Evolutionary conservation across 352 stramenopile genomes (phyloP).

Genomic region (Nothophytophthora sp.): DNA sequence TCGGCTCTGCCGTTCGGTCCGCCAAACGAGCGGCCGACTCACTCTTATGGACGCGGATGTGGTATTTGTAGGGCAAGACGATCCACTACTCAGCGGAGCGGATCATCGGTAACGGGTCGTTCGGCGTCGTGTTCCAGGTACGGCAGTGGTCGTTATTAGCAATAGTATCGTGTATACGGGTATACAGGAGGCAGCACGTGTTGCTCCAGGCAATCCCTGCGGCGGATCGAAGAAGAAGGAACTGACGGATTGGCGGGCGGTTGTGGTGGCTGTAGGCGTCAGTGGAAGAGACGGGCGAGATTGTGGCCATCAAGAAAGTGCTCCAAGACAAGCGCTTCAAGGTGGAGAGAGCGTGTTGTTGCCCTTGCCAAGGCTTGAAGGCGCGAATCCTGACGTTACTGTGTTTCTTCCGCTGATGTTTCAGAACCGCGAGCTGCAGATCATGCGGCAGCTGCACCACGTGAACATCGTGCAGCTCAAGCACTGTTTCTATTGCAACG

Average conservation of each 20-base stretch:
- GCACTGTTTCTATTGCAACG: conserved; percentile 99
- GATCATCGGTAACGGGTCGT: conserved; percentile 99
- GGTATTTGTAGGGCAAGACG: conserved; percentile 72
- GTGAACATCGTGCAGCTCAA: conserved; percentile 99
- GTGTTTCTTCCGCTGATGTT: neutral
- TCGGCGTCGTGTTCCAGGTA: conserved; percentile 98
- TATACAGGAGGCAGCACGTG: neutral
- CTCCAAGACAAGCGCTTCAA: conserved; percentile 99
- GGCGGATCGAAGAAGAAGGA: no score
- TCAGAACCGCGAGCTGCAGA: conserved; percentile 98
- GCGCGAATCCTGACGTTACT: conserved; percentile 5
- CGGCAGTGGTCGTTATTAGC: neutral
- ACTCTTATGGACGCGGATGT: no score
- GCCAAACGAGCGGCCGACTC: no score
- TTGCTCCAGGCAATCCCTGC: no score
- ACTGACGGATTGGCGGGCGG: no score
- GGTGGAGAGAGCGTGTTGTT: conserved; percentile 27
- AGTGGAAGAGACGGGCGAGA: conserved; percentile 96
- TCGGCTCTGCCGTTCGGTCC: no score
- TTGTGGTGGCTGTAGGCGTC: conserved; percentile 84
- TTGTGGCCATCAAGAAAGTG: conserved; percentile 99
- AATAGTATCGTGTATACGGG: no score
- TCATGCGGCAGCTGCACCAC: conserved; percentile 99
- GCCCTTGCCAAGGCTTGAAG: conserved; percentile 2
- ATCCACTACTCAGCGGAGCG: conserved; percentile 97